Evolutionary conservation across 2,329 filamentous ascomycete genomes (phyloP), one percentile per base, ranked within the genome.

Genomic region (Plenodomus lindquistii): DNA sequence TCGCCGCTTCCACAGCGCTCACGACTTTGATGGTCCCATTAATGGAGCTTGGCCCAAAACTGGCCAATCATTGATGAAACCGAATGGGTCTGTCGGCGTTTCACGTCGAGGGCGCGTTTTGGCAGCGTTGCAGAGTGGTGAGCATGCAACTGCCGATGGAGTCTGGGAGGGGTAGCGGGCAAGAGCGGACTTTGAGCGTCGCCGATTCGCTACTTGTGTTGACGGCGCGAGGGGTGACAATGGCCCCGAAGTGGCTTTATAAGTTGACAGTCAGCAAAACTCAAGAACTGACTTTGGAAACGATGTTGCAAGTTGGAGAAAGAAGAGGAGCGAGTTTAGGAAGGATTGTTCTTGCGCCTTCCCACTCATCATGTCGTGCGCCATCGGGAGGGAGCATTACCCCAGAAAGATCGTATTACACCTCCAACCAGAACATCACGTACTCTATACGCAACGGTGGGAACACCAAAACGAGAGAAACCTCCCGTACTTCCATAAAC

Each of bases 91-190:
- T 9, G 31, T 29, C 13, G 20, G 40, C 22, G 9, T 17, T 29
- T 38, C 34, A n/a, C 34, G 38, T 17, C 34, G 37, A 17, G 21
- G 17, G 39, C 16, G 39, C 40, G 19, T 34, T 21, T 31, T 15
- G 10, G 11, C 16, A 37, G 41, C 27, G 17, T 29, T 42, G 36
- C 20, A 18, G 22, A 37, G 8, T 36, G 18, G 37, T 27, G 44
- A 37, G 41, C 40, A 37, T 48, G 42, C 52, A 67, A 64, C 61
- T 65, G 63, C 62, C 63, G 63, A 66, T 41, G 48, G 41, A 27
- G 38, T 42, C 46, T 35, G 50, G 40, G 59, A 60, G 62, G 62
- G 57, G 60, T 59, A 60, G 47, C 51, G 46, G 49, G 40, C 48
- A 45, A 49, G 47, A 47, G 47, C 55, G 49, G 55, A 55, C 44